Evolutionary conservation across 192 early-diverging fungal species (phyloP), one percentile per base, ranked within the genome.

Genomic region (Endogone sp.): DNA sequence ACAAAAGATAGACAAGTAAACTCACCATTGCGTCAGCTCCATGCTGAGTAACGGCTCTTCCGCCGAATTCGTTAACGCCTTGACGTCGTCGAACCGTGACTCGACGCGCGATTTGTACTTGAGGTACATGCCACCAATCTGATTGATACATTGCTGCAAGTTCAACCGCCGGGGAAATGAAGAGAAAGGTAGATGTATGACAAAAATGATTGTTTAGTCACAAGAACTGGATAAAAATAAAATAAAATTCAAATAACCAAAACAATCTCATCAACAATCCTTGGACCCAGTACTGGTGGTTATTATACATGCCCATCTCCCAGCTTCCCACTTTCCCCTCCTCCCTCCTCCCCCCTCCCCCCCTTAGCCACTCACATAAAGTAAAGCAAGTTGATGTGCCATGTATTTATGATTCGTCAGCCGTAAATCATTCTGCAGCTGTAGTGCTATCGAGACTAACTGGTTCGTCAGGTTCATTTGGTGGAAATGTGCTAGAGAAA

Each of bases 361-460:
- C 37, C 6, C 37, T 11, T 49, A 16, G 9, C 37, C 16, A 49
- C 37, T 69, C 74, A 84, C 84, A 75, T 85, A 85, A 16, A 85
- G 68, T 28, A 85, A 60, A 57, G 83, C 84, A 2, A 82, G 44
- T 64, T 85, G 84, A 69, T 85, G 81, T 20, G 84, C 84, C 29
- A 85, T 75, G 56, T 82, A 85, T 44, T 82, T 82, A 63, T 85
- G 84, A 31, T 85, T 84, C 10, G 70, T 65, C 24, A 84, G 64
- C 27, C 71, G 49, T 23, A 84, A 30, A 26, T 85, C 84, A 32
- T 80, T 74, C 54, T 83, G 79, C 13, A 85, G 70, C 60, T 82
- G 83, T 16, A 83, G 59, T 16, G 84, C 74, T 24, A 81, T 81
- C 3, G 83, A 77, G 11, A 77, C 82, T 2, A 83, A 63, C 57